Conservation (phyloP, 768 basidiomycete species). For the Rhodosporidiobolus odoratus region DNA sequence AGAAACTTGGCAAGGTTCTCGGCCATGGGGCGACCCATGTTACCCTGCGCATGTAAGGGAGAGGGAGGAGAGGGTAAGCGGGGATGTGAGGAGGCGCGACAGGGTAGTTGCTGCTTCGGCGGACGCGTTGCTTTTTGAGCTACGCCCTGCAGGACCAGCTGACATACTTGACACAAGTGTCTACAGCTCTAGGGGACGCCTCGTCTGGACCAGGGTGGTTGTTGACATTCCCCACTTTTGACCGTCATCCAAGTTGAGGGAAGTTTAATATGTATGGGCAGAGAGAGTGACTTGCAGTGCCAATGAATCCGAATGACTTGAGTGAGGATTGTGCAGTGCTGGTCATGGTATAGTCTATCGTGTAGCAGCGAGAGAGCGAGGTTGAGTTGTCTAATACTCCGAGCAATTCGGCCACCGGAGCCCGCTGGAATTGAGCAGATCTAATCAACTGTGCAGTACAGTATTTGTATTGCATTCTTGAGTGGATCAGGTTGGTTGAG, state of each 20-base stretch:
- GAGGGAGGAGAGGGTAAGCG: not conserved
- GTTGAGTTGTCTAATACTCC: too few relatives aligned
- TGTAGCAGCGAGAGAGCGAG: too few relatives aligned
- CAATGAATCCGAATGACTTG: slow-evolving; percentile 21
- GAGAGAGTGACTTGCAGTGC: slow-evolving; percentile 3
- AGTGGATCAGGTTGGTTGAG: too few relatives aligned
- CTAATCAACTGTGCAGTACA: not conserved
- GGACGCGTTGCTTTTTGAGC: too few relatives aligned
- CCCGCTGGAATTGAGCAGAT: not conserved
- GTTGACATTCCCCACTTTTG: too few relatives aligned
- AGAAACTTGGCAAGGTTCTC: slow-evolving; percentile 65
- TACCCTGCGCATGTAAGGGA: slow-evolving; percentile 46
- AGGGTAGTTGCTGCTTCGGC: not conserved
- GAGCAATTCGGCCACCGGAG: too few relatives aligned
- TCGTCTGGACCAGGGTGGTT: too few relatives aligned
- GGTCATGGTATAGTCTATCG: not conserved
- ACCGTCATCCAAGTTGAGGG: not conserved
- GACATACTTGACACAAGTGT: too few relatives aligned
- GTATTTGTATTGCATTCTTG: too few relatives aligned
- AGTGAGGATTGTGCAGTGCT: not conserved
- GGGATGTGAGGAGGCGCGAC: not conserved
- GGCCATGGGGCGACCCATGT: slow-evolving; percentile 73
- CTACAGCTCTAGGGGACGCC: too few relatives aligned
- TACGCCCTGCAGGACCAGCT: too few relatives aligned
- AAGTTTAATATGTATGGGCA: too few relatives aligned